Conservation (phyloP, 441 rosid species). For the Hura crepitans region DNA sequence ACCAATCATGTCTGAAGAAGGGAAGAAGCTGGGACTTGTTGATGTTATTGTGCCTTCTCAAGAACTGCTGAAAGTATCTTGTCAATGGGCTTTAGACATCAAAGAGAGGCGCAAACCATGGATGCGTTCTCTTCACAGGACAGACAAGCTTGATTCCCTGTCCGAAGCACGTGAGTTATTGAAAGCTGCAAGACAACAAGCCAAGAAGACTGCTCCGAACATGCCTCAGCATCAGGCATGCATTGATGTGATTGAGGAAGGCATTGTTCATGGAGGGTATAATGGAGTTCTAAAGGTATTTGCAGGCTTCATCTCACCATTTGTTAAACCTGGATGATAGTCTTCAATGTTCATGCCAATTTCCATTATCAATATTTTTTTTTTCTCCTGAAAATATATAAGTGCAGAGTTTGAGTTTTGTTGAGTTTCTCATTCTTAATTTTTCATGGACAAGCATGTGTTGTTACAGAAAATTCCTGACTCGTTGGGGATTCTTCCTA, state of each 20-base stretch:
- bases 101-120: slow-evolving; percentile 70
- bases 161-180: slow-evolving; percentile 70
- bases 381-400: slow-evolving; percentile 3
- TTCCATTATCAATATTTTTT: slow-evolving; percentile 4
- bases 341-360: slow-evolving; percentile 13
- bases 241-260: slow-evolving; percentile 90
- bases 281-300: slow-evolving; percentile 78
- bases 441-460: slow-evolving; percentile 4
- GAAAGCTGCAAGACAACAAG: slow-evolving; percentile 58
- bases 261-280: slow-evolving; percentile 86
- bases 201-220: slow-evolving; percentile 69
- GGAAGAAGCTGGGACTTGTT: slow-evolving; percentile 72
- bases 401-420: slow-evolving; percentile 5
- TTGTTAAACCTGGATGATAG: slow-evolving; percentile 4
- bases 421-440: not conserved
- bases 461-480: slow-evolving; percentile 14
- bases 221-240: slow-evolving; percentile 85
- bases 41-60: slow-evolving; percentile 71
- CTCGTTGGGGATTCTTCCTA: slow-evolving; percentile 7
- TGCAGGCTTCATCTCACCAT: not conserved
- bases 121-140: slow-evolving; percentile 75
- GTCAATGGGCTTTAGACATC: slow-evolving; percentile 85
- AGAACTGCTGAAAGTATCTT: slow-evolving; percentile 71
- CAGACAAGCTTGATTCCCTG: slow-evolving; percentile 80
- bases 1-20: slow-evolving; percentile 83